Evolutionary conservation across 31 red algal genomes (phyloP).

Genomic region (Asparagopsis taxiformis): DNA sequence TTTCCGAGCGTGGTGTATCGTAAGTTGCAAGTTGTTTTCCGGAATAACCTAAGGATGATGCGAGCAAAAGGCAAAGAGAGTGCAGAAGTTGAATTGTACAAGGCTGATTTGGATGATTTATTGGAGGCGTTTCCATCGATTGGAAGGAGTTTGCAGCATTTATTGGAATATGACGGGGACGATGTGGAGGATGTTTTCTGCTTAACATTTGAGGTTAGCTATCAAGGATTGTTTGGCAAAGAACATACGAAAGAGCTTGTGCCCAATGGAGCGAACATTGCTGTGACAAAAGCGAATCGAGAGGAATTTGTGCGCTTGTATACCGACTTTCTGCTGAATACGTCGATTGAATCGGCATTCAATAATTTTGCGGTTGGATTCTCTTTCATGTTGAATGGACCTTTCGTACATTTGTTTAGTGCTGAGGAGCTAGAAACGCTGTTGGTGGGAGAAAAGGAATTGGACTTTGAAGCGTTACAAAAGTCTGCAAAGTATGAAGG

Average conservation of each 20-base stretch:
- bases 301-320: slow-evolving; percentile 75
- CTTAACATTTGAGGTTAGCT: slow-evolving; percentile 69
- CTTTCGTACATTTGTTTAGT: slow-evolving; percentile 56
- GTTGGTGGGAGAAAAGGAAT: slow-evolving; percentile 76
- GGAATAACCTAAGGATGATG: slow-evolving; percentile 50
- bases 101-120: slow-evolving; percentile 78
- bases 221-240: slow-evolving; percentile 80
- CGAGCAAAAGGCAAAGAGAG: slow-evolving; percentile 12
- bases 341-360: slow-evolving; percentile 71
- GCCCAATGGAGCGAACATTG: slow-evolving; percentile 47
- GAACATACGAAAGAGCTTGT: slow-evolving; percentile 56
- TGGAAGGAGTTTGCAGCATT: slow-evolving; percentile 58
- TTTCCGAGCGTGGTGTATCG: slow-evolving; percentile 85
- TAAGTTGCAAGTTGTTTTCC: slow-evolving; percentile 60
- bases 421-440: slow-evolving; percentile 90
- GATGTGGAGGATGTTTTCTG: slow-evolving; percentile 82
- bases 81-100: slow-evolving; percentile 27
- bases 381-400: slow-evolving; percentile 70
- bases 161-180: slow-evolving; percentile 79
- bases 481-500: slow-evolving; percentile 79
- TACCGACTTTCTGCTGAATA: slow-evolving; percentile 73
- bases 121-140: slow-evolving; percentile 69
- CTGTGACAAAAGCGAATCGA: slow-evolving; percentile 75
- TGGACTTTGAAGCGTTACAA: slow-evolving; percentile 81
- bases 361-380: slow-evolving; percentile 88